Conservation (phyloP, 2,329 filamentous ascomycete genomes). For the Penicillium olsonii region DNA sequence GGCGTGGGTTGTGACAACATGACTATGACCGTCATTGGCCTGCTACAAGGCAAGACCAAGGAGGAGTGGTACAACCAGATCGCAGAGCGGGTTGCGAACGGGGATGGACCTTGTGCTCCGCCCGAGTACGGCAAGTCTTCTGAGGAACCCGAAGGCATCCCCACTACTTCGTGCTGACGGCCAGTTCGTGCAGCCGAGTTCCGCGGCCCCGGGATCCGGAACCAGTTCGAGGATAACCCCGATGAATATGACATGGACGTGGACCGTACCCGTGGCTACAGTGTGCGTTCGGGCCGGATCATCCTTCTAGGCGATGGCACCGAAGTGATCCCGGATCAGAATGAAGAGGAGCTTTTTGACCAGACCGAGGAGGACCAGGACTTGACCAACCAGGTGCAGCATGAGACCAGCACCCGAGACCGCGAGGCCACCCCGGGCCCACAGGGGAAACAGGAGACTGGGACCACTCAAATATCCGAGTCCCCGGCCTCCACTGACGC, state of each 20-base stretch:
- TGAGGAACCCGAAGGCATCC: conserved; percentile 42
- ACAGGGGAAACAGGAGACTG: conserved; percentile 35
- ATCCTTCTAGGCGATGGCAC: conserved; percentile 95
- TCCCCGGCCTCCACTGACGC: conserved; percentile 41
- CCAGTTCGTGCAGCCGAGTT: conserved; percentile 68
- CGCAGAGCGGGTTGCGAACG: conserved; percentile 88
- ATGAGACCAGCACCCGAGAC: conserved; percentile 41
- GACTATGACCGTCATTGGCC: conserved; percentile 91
- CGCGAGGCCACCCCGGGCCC: conserved; percentile 57
- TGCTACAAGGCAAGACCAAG: conserved; percentile 88
- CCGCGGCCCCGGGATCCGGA: conserved; percentile 77
- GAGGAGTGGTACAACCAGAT: conserved; percentile 99
- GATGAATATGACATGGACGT: conserved; percentile 56
- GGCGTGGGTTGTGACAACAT: conserved; percentile 99
- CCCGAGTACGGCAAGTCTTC: conserved; percentile 95
- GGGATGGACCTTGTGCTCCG: conserved; percentile 96
- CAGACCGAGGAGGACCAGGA: conserved; percentile 85
- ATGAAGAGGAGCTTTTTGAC: conserved; percentile 93
- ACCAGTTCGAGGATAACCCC: conserved; percentile 77
- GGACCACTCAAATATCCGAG: conserved; percentile 35
- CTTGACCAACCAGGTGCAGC: conserved; percentile 78
- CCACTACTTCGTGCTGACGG: conserved; percentile 45
- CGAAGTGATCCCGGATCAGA: conserved; percentile 83
- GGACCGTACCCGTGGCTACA: conserved; percentile 65
- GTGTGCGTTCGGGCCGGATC: conserved; percentile 76